A percentile compares a stretch with the other conserved stretches of the same genome.
These are phyloP conservation scores for Alternaria sp. DNA, from an alignment of 2,329 filamentous ascomycete species.

Conservation along the genomic window DNA sequence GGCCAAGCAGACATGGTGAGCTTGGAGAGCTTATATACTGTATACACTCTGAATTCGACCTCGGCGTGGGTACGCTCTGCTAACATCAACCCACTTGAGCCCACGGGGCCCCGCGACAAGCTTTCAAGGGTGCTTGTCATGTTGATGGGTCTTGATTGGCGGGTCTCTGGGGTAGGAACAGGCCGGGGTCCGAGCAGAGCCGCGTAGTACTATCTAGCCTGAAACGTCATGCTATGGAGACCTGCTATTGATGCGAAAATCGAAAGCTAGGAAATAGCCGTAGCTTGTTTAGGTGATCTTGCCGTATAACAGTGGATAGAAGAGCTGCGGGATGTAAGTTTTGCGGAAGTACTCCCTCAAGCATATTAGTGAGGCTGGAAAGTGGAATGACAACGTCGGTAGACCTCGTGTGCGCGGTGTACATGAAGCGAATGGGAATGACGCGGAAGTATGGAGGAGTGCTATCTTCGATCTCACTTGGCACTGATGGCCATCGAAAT, in stretches of 20 bases:
- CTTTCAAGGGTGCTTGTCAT: conserved; percentile 17
- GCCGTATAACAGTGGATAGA: background rate
- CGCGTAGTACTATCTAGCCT: background rate
- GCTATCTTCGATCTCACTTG: background rate
- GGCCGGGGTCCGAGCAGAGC: conserved; percentile 1
- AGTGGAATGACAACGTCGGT: background rate
- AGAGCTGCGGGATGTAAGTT: background rate
- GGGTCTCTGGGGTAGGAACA: conserved; percentile 6
- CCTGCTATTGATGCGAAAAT: conserved; percentile 16
- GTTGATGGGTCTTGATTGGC: conserved; percentile 12
- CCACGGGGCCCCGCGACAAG: conserved; percentile 29
- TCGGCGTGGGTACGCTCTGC: conserved; percentile 8
- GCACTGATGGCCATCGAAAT: background rate
- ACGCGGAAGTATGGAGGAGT: background rate
- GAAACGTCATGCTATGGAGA: conserved; percentile 1
- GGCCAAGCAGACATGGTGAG: conserved; percentile 3
- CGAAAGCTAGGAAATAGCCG: background rate
- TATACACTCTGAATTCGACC: background rate
- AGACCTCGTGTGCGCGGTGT: background rate
- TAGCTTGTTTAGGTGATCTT: background rate
- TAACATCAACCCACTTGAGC: conserved; percentile 3
- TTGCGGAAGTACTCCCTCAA: conserved; percentile 3
- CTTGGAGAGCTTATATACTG: conserved; percentile 16
- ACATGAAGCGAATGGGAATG: background rate
- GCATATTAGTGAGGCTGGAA: background rate